A percentile compares a stretch with the other conserved stretches of the same genome.
These are phyloP conservation scores for Pythium dissimile DNA, from an alignment of 352 stramenopile genomes.

Conservation along the genomic window DNA sequence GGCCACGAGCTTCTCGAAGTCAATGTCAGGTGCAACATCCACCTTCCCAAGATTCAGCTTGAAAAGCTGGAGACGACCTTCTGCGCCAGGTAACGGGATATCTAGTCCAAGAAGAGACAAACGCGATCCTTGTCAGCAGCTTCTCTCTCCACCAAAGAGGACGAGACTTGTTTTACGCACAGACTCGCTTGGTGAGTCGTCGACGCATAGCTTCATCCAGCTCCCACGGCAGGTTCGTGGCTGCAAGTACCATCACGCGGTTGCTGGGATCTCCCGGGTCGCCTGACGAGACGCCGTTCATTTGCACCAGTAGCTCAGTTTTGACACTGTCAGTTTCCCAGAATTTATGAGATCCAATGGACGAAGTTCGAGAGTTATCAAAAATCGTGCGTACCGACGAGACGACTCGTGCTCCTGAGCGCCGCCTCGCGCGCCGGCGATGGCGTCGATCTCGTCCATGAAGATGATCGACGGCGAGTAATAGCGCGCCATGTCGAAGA, in stretches of 20 bases:
- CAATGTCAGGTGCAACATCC: slow-evolving; percentile 74
- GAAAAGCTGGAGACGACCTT: slow-evolving; percentile 68
- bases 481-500: slow-evolving; percentile 98
- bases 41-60: slow-evolving; percentile 74
- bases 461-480: slow-evolving; percentile 98
- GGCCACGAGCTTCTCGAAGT: slow-evolving; percentile 62
- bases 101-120: no score
- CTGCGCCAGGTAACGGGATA: slow-evolving; percentile 30
- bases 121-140: neutral
- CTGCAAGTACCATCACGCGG: slow-evolving; percentile 87
- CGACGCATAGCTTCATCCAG: slow-evolving; percentile 89
- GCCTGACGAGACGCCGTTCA: slow-evolving; percentile 89
- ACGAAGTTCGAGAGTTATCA: neutral
- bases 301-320: slow-evolving; percentile 97
- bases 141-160: no score
- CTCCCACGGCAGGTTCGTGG: slow-evolving; percentile 92
- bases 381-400: slow-evolving; percentile 40
- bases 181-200: slow-evolving; percentile 92
- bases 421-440: slow-evolving; percentile 70
- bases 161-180: no score
- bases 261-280: slow-evolving; percentile 33
- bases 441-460: slow-evolving; percentile 98
- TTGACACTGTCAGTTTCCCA: slow-evolving; percentile 94
- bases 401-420: slow-evolving; percentile 83
- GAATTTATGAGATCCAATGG: neutral